phyloP scores from a whole-genome alignment of 2,329 filamentous ascomycete genomes.

The Myotisia sp. region DNA sequence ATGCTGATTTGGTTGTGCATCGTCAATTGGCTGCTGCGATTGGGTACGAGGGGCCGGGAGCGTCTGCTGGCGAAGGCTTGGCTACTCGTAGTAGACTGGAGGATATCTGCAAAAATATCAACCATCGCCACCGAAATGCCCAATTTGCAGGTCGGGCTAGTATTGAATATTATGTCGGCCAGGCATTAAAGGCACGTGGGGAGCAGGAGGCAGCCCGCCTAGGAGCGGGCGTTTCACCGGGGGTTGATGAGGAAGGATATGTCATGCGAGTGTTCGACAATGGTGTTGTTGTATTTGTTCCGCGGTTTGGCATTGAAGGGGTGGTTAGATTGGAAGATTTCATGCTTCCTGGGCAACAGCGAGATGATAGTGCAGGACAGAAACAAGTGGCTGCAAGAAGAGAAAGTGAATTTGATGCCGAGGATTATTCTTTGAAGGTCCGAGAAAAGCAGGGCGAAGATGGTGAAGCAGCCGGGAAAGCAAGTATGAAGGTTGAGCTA shows the following conservation, averaged over 20 bases:
- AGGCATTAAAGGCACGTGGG: conserved; percentile 67
- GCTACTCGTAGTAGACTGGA: conserved; percentile 75
- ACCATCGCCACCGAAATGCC: conserved; percentile 89
- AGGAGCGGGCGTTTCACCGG: conserved; percentile 11
- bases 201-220: conserved; percentile 25
- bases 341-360: conserved; percentile 35
- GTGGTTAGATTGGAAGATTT: conserved; percentile 77
- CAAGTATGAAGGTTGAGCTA: conserved; percentile 51
- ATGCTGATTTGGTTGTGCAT: conserved; percentile 91
- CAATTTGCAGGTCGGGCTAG: conserved; percentile 88
- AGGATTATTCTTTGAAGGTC: conserved; percentile 62
- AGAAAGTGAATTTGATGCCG: conserved; percentile 68
- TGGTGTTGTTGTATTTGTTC: conserved; percentile 91
- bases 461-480: conserved; percentile 24
- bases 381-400: conserved; percentile 31
- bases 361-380: background rate
- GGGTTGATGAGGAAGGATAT: conserved; percentile 73
- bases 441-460: conserved; percentile 43
- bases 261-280: conserved; percentile 97
- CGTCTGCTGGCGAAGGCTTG: conserved; percentile 64
- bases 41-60: conserved; percentile 52
- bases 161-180: conserved; percentile 95
- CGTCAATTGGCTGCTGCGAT: conserved; percentile 91
- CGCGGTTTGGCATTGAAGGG: conserved; percentile 87
- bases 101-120: conserved; percentile 95